These are phyloP conservation scores for Triticum dicoccoides DNA, from an alignment of 176 grass and related monocot species.

Conservation along the genomic window DNA sequence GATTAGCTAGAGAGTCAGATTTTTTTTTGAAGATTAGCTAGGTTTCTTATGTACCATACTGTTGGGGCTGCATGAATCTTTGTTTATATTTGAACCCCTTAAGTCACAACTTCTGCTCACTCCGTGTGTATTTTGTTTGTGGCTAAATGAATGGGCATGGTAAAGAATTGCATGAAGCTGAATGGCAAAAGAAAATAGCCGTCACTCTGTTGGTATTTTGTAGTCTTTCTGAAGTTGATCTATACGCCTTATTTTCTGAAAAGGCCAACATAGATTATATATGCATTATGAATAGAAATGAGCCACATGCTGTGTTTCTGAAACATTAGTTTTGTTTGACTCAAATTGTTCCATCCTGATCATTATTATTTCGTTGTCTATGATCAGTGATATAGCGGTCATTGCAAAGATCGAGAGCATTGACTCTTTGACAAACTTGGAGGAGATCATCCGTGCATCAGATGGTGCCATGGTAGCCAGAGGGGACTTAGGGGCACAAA, in stretches of 20 bases:
- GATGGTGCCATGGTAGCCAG: slow-evolving; percentile 94
- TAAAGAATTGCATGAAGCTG: neutral
- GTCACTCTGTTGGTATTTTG: neutral
- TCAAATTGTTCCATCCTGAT: neutral
- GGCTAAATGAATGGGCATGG: neutral
- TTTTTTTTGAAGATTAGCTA: neutral
- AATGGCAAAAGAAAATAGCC: neutral
- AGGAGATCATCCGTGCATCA: slow-evolving; percentile 80
- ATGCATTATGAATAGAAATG: neutral
- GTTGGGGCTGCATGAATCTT: neutral
- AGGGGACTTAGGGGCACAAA: slow-evolving; percentile 94
- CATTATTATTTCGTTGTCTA: slow-evolving; percentile 16
- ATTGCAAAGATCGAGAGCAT: slow-evolving; percentile 97
- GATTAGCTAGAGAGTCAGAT: neutral
- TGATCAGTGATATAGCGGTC: slow-evolving; percentile 79
- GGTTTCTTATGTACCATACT: neutral
- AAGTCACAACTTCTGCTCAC: neutral
- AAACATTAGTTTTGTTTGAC: slow-evolving; percentile 13
- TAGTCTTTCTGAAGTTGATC: neutral
- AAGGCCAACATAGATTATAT: neutral
- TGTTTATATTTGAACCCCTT: neutral
- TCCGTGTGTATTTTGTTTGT: neutral
- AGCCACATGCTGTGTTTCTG: neutral
- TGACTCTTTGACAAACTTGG: slow-evolving; percentile 81
- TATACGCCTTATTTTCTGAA: neutral